These are phyloP conservation scores for Hymenoscyphus infarciens DNA, from an alignment of 2,329 filamentous ascomycete species.

Conservation along the genomic window DNA sequence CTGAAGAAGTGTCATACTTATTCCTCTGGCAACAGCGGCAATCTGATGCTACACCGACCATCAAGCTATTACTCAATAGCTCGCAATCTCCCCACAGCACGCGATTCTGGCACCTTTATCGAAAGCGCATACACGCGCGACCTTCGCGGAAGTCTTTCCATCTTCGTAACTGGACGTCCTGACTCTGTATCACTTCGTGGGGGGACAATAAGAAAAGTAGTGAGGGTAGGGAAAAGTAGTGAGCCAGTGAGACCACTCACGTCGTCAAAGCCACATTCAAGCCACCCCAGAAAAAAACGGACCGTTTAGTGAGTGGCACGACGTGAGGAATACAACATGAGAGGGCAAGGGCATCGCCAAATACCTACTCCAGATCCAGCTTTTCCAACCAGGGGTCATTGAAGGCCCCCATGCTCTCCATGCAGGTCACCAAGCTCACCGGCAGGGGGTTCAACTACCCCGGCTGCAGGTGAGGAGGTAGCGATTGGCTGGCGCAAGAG, in stretches of 20 bases:
- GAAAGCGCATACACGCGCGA: neutral
- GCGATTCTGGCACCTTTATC: neutral
- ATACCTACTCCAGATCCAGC: conserved; percentile 7
- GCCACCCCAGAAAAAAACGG: neutral
- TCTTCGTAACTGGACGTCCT: neutral
- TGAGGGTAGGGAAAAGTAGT: too few relatives aligned
- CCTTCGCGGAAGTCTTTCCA: neutral
- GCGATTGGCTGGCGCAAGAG: conserved; percentile 12
- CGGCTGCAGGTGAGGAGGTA: neutral
- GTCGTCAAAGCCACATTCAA: conserved; percentile 1
- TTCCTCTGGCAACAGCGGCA: neutral
- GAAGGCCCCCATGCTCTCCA: conserved; percentile 1
- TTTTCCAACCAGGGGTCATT: neutral
- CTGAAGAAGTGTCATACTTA: neutral
- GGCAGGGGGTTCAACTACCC: neutral
- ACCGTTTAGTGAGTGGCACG: conserved; percentile 4
- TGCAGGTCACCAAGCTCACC: conserved; percentile 19
- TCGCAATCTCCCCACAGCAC: neutral
- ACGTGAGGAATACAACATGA: neutral
- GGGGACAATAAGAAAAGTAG: neutral
- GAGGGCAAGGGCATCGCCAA: conserved; percentile 9
- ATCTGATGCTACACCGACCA: neutral
- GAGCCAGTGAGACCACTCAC: neutral
- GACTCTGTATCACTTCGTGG: neutral
- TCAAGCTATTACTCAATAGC: neutral